Evolutionary conservation across 768 basidiomycete species (phyloP), one percentile per base, ranked within the genome.

Genomic region (Agrocybe chaxingu): DNA sequence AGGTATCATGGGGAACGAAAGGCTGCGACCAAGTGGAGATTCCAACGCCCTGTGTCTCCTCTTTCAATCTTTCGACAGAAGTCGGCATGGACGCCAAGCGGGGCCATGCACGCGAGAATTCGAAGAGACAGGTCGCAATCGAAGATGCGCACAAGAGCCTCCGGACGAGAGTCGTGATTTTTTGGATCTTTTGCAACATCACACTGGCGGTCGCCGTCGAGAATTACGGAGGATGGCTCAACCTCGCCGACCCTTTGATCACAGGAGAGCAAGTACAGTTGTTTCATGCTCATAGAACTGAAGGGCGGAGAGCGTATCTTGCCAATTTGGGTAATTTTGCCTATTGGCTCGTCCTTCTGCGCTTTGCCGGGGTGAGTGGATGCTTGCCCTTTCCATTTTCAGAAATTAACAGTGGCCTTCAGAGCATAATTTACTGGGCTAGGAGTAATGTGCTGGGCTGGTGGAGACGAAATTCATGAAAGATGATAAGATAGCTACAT

Each of bases 21-120:
- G 93, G 92, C 45, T 89, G 85, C 50, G 96, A 98, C 71, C 95
- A 95, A 67, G 93, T 87, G 2, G 95, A 97, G 61, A 86, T 86
- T 3, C 74, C 97, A 2, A 24, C 24, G 7, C 95, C 95, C 2
- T 89, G 92, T 0, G 82, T 96, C 12, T 89, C 87, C 1, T 93
- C 94, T 7, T 86, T 82, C 55, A 94, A 94, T 54, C 80, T 81
- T 11, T 89, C 91, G 63, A 91, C 89, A 54, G 95, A 98, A 62
- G 84, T 98, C 39, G 95, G 96, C 60, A 82, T 82, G 7, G 80
- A 83, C 18, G 97, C 97, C 77, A 92, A 93, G 67, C 89, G 91
- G 62, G 94, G 92, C 0, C 92, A 93, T 4, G 85, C 82, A 1
- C 87, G 92, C 37, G 92, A 92, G 0, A 79, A 93, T 51, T 87